Conservation (phyloP, 192 early-diverging fungal species). For the Allomyces arbusculus region DNA sequence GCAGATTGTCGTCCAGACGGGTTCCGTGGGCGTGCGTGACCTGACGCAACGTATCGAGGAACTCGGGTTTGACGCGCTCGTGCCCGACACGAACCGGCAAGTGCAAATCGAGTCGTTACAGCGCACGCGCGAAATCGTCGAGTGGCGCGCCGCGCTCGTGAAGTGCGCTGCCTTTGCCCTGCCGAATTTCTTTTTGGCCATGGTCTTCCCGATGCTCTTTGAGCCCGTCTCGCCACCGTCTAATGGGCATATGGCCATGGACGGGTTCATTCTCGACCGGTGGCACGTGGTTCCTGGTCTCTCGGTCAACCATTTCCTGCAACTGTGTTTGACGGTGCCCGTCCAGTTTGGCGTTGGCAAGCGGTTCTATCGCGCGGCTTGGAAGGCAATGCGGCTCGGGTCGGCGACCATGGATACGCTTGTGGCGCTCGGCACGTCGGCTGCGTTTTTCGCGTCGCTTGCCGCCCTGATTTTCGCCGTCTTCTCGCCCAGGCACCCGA, state of each 20-base stretch:
- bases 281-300: slow-evolving; percentile 39
- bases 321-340: slow-evolving; percentile 63
- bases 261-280: slow-evolving; percentile 3
- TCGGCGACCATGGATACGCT: slow-evolving; percentile 94
- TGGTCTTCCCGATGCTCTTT: slow-evolving; percentile 41
- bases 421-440: slow-evolving; percentile 62
- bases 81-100: slow-evolving; percentile 39
- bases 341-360: slow-evolving; percentile 77
- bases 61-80: slow-evolving; percentile 56
- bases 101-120: slow-evolving; percentile 72
- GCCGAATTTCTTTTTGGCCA: slow-evolving; percentile 60
- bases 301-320: slow-evolving; percentile 37
- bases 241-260: slow-evolving; percentile 3
- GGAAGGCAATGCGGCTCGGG: slow-evolving; percentile 54
- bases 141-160: slow-evolving; percentile 52
- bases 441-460: slow-evolving; percentile 65
- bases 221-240: neutral
- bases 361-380: slow-evolving; percentile 57
- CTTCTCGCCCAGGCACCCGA: slow-evolving; percentile 19
- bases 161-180: slow-evolving; percentile 47
- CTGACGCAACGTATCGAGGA: slow-evolving; percentile 62
- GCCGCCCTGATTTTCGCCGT: slow-evolving; percentile 50
- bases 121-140: slow-evolving; percentile 62
- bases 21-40: slow-evolving; percentile 42
- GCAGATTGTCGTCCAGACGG: slow-evolving; percentile 44